Evolutionary conservation across 345 rosid species (phyloP).

Genomic region (Sisymbrium altissimum): DNA sequence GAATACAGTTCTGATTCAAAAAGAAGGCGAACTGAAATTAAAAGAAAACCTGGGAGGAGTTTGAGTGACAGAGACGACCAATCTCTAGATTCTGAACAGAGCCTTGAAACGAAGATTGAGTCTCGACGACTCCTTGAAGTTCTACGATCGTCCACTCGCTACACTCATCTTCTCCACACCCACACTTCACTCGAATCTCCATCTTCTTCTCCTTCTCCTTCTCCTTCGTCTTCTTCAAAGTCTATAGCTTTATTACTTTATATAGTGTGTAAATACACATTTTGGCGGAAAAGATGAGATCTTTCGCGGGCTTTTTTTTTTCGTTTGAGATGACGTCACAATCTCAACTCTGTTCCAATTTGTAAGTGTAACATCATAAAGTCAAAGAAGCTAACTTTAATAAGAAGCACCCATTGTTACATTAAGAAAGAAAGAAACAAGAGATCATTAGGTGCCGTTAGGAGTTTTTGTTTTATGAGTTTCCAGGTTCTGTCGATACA

Average conservation of each 20-base stretch:
- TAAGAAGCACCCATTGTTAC: background rate
- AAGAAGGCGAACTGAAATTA: background rate
- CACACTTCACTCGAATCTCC: slow-evolving; percentile 84
- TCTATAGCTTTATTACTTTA: background rate
- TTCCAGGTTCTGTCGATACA: slow-evolving; percentile 12
- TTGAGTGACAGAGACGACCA: slow-evolving; percentile 70
- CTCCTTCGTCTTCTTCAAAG: background rate
- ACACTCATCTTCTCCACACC: slow-evolving; percentile 65
- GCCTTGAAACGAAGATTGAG: slow-evolving; percentile 53
- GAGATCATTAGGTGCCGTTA: background rate
- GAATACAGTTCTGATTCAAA: background rate
- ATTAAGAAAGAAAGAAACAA: background rate
- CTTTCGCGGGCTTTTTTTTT: slow-evolving; percentile 28
- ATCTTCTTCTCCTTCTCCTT: slow-evolving; percentile 30
- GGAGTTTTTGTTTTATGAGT: background rate
- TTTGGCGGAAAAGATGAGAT: slow-evolving; percentile 23
- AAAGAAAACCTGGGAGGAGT: slow-evolving; percentile 61
- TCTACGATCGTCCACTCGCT: slow-evolving; percentile 92
- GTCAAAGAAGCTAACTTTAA: background rate
- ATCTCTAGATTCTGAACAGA: slow-evolving; percentile 70
- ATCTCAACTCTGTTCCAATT: background rate
- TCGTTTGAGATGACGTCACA: slow-evolving; percentile 10
- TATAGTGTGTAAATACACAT: background rate
- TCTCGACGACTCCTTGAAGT: slow-evolving; percentile 77
- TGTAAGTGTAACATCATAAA: background rate